These are phyloP conservation scores for Aureobasidium sp. DNA, from an alignment of 2,329 filamentous ascomycete genomes.

Conservation along the genomic window DNA sequence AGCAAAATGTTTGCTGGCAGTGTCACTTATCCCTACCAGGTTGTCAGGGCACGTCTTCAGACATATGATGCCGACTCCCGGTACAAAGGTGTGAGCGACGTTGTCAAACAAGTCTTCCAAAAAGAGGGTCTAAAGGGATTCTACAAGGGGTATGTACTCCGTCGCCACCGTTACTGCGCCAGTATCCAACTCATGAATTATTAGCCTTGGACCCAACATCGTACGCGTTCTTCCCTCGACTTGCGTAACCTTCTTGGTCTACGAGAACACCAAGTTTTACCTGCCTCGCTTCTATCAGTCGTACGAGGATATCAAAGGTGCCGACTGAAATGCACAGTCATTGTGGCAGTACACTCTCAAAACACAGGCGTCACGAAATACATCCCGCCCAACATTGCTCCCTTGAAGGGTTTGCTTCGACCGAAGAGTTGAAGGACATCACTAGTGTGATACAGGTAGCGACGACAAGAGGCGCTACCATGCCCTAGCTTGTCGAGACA, in stretches of 20 bases:
- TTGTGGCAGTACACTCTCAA: neutral
- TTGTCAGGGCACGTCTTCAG: constrained; percentile 80
- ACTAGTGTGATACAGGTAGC: neutral
- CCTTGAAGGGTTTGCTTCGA: neutral
- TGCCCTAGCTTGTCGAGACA: neutral
- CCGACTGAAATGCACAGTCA: neutral
- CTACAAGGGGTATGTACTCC: constrained; percentile 61
- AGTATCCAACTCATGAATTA: neutral
- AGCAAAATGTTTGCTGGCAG: constrained; percentile 87
- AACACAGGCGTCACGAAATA: neutral
- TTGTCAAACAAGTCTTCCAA: constrained; percentile 64
- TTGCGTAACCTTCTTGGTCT: constrained; percentile 93
- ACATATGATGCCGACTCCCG: constrained; percentile 72
- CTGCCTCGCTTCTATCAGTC: constrained; percentile 39
- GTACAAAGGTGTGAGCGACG: constrained; percentile 68
- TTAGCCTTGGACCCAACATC: constrained; percentile 65
- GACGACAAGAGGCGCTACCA: neutral
- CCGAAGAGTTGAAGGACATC: neutral
- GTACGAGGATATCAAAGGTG: neutral
- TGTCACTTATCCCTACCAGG: constrained; percentile 90
- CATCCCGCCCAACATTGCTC: neutral
- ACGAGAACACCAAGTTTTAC: constrained; percentile 83
- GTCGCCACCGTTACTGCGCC: neutral
- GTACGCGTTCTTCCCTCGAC: constrained; percentile 87
- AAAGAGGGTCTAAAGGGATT: constrained; percentile 78